A percentile compares a stretch with the other conserved stretches of the same genome.
These are phyloP conservation scores for Phlebiopsis gigantea DNA, from an alignment of 768 basidiomycete genomes.

Conservation along the genomic window DNA sequence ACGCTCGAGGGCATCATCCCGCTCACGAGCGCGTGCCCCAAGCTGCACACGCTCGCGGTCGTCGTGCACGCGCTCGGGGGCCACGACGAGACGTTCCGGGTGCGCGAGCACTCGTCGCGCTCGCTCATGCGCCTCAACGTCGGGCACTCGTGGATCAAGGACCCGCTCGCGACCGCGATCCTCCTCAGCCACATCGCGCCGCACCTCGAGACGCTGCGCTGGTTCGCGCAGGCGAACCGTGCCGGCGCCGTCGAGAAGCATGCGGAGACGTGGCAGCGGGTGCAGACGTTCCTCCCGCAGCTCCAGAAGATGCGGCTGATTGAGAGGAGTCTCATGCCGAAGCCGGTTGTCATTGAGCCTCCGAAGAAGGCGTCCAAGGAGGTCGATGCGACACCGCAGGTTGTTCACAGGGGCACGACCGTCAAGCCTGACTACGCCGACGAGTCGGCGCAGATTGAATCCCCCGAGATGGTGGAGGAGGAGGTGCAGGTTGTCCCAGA, in stretches of 20 bases:
- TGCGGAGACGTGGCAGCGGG: constrained; percentile 63
- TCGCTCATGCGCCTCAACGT: constrained; percentile 68
- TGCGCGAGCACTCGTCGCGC: constrained; percentile 50
- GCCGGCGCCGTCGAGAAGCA: constrained; percentile 63
- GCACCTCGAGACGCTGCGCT: constrained; percentile 60
- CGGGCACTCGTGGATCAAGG: constrained; percentile 68
- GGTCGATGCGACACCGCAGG: constrained; percentile 48
- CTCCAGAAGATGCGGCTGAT: constrained; percentile 59
- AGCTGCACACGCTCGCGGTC: constrained; percentile 59
- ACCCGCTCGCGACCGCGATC: constrained; percentile 66
- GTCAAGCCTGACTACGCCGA: constrained; percentile 34
- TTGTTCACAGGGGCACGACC: constrained; percentile 35
- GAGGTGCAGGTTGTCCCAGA: constrained; percentile 37
- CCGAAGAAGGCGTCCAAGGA: constrained; percentile 33
- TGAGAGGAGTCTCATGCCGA: constrained; percentile 44
- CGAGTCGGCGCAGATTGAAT: constrained; percentile 31
- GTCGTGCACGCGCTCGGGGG: constrained; percentile 56
- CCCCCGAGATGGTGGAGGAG: constrained; percentile 30
- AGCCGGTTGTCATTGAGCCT: constrained; percentile 21
- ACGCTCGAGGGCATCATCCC: constrained; percentile 59
- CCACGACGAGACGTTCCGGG: constrained; percentile 39
- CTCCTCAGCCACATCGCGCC: constrained; percentile 78
- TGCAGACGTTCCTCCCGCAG: constrained; percentile 65
- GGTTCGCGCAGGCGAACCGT: constrained; percentile 77
- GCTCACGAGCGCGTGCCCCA: constrained; percentile 52